Conservation (phyloP, 371 early-diverging fungal species). For the Rhizopus sp. region DNA sequence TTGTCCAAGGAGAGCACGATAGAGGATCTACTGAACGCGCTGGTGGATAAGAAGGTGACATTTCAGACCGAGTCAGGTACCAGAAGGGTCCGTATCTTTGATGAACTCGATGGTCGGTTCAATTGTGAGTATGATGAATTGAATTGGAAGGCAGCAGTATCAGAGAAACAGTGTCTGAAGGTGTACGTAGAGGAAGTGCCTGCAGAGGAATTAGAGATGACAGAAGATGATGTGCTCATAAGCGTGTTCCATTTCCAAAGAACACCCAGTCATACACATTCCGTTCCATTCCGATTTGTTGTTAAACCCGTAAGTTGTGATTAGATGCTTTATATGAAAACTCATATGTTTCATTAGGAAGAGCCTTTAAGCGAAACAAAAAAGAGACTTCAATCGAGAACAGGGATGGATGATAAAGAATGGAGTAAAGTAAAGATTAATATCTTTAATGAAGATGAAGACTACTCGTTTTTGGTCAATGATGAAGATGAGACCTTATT, state of each 20-base stretch:
- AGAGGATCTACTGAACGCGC: slow-evolving; percentile 23
- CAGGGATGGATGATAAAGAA: slow-evolving; percentile 87
- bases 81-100: slow-evolving; percentile 20
- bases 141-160: slow-evolving; percentile 13
- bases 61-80: slow-evolving; percentile 12
- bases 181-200: slow-evolving; percentile 54
- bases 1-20: slow-evolving; percentile 29
- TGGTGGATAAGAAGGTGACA: slow-evolving; percentile 20
- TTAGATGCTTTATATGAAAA: not conserved
- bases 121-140: slow-evolving; percentile 17
- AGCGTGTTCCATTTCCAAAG: slow-evolving; percentile 78
- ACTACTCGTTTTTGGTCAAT: slow-evolving; percentile 39
- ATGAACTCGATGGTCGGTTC: slow-evolving; percentile 23
- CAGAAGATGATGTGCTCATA: slow-evolving; percentile 48
- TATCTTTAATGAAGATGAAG: slow-evolving; percentile 39
- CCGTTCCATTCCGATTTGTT: slow-evolving; percentile 82
- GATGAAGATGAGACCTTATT: slow-evolving; percentile 39
- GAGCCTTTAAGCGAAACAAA: slow-evolving; percentile 73
- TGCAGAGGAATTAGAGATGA: slow-evolving; percentile 54
- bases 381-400: slow-evolving; percentile 67
- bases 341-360: slow-evolving; percentile 38
- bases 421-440: slow-evolving; percentile 76
- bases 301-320: slow-evolving; percentile 54
- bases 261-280: slow-evolving; percentile 68
- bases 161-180: slow-evolving; percentile 10